Percentiles rank a stretch among this genome's conserved stretches.
Evolutionary conservation across 495 filamentous ascomycete species (phyloP).

Genomic region (Bacidia gigantensis): DNA sequence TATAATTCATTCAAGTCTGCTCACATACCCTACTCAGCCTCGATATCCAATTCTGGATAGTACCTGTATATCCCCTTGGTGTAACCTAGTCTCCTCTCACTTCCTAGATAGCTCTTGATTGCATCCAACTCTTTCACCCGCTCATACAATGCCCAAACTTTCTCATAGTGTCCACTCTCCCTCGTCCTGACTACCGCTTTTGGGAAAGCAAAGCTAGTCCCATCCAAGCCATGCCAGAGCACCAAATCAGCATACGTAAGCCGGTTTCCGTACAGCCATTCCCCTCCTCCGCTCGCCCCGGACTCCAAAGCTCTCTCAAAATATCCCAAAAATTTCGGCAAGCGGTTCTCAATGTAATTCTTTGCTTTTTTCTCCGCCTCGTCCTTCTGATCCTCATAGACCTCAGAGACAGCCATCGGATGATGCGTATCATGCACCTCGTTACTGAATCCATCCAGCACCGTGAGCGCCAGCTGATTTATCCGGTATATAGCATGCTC

Average conservation of each 20-base stretch:
- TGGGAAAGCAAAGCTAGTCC: conserved; percentile 47
- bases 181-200: conserved; percentile 36
- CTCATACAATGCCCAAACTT: conserved; percentile 42
- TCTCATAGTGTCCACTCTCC: conserved; percentile 33
- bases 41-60: conserved; percentile 45
- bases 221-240: conserved; percentile 47
- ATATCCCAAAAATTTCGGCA: conserved; percentile 53
- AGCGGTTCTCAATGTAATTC: conserved; percentile 40
- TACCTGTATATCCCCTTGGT: conserved; percentile 43
- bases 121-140: conserved; percentile 38
- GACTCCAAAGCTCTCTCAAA: conserved; percentile 46
- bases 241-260: conserved; percentile 56
- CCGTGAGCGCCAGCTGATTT: conserved; percentile 45
- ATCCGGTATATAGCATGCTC: conserved; percentile 35
- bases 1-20: neutral
- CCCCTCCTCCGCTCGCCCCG: conserved; percentile 35
- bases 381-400: conserved; percentile 56
- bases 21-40: neutral
- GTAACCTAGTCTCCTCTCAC: conserved; percentile 41
- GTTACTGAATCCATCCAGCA: conserved; percentile 48
- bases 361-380: conserved; percentile 37
- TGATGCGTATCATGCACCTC: conserved; percentile 58
- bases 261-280: conserved; percentile 42
- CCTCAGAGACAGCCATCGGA: conserved; percentile 38
- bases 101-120: conserved; percentile 46